A percentile compares a stretch with the other conserved stretches of the same genome.
These are phyloP conservation scores for Pestalotiopsis sp. DNA, from an alignment of 2,329 filamentous ascomycete species.

Conservation along the genomic window DNA sequence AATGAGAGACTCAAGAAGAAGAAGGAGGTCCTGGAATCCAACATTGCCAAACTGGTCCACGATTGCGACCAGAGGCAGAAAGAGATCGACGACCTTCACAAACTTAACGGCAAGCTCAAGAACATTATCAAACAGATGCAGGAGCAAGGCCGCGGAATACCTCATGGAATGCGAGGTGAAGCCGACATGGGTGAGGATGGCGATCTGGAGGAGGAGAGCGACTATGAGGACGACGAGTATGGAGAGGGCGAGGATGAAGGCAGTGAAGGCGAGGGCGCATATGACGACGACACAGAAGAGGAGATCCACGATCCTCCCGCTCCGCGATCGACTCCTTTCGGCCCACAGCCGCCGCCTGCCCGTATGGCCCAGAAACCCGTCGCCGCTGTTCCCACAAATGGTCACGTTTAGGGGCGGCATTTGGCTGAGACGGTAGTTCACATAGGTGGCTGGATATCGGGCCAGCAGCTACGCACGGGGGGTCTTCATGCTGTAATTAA, in stretches of 20 bases:
- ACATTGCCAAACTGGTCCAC: constrained; percentile 96
- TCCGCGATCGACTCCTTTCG: constrained; percentile 10
- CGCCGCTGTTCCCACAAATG: constrained; percentile 12
- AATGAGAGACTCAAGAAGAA: constrained; percentile 90
- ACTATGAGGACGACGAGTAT: constrained; percentile 63
- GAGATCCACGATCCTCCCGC: constrained; percentile 33
- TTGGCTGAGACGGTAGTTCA: background rate
- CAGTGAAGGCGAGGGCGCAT: constrained; percentile 39
- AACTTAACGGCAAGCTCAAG: constrained; percentile 88
- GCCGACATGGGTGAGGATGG: constrained; percentile 64
- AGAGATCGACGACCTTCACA: constrained; percentile 76
- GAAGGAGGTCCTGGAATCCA: constrained; percentile 89
- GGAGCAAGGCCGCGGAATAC: constrained; percentile 80
- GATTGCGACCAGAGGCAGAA: constrained; percentile 78
- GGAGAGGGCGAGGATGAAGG: constrained; percentile 49
- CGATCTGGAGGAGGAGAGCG: constrained; percentile 65
- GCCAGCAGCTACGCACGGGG: background rate
- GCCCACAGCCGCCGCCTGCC: constrained; percentile 12
- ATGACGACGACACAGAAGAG: constrained; percentile 55
- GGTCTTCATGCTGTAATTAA: background rate
- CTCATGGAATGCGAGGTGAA: constrained; percentile 63
- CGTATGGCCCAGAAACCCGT: constrained; percentile 4
- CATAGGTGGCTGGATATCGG: background rate
- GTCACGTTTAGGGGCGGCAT: constrained; percentile 13
- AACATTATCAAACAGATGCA: constrained; percentile 97